Percentiles rank a stretch among this genome's conserved stretches.
Conservation (phyloP, 2,329 filamentous ascomycete species). For the Herpotrichia juniperi region DNA sequence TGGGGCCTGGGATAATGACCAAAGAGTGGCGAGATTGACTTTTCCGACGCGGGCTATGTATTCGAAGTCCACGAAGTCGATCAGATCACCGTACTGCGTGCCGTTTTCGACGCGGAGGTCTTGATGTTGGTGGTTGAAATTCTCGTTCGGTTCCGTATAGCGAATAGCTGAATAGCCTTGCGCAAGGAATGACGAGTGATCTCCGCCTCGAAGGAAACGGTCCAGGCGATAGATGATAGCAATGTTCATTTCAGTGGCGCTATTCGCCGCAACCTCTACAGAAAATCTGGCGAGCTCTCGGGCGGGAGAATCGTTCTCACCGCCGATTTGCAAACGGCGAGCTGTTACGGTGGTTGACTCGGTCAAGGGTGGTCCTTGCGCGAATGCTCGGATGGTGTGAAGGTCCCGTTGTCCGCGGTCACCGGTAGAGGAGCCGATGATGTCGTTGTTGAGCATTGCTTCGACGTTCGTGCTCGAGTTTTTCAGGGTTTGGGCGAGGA, state of each 20-base stretch:
- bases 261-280: conserved; percentile 60
- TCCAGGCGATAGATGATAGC: conserved; percentile 63
- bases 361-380: conserved; percentile 54
- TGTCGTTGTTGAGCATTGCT: conserved; percentile 65
- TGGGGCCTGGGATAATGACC: conserved; percentile 60
- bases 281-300: conserved; percentile 62
- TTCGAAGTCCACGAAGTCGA: conserved; percentile 64
- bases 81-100: conserved; percentile 61
- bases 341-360: conserved; percentile 49
- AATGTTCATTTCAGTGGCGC: conserved; percentile 60
- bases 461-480: conserved; percentile 61
- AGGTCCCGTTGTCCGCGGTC: conserved; percentile 55
- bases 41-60: conserved; percentile 60
- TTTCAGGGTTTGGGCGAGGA: conserved; percentile 59
- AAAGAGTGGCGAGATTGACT: conserved; percentile 62
- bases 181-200: conserved; percentile 62
- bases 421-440: conserved; percentile 59
- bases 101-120: conserved; percentile 57
- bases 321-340: conserved; percentile 48
- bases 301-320: conserved; percentile 62
- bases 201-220: conserved; percentile 62
- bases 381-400: conserved; percentile 62
- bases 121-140: conserved; percentile 65
- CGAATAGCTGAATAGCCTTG: conserved; percentile 62
- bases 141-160: conserved; percentile 64